These are phyloP conservation scores for Cytospora leucostoma DNA, from an alignment of 2,329 filamentous ascomycete genomes.

Conservation along the genomic window DNA sequence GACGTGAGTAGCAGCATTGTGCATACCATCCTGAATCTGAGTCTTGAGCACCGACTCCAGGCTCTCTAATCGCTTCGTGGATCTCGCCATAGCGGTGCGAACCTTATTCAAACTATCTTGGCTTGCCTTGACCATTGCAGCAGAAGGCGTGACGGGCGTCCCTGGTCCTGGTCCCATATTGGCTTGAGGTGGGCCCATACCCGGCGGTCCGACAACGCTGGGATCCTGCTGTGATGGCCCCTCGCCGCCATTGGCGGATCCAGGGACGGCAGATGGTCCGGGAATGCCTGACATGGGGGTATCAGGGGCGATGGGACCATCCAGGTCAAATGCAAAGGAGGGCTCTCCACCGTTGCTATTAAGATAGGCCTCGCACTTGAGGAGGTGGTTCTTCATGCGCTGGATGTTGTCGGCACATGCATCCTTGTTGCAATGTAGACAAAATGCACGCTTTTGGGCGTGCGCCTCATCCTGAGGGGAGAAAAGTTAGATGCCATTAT, in stretches of 20 bases:
- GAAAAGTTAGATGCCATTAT: neutral
- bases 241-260: constrained; percentile 4
- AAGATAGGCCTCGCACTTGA: constrained; percentile 22
- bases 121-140: constrained; percentile 19
- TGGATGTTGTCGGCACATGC: constrained; percentile 28
- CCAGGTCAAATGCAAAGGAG: constrained; percentile 21
- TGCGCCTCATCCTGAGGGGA: constrained; percentile 23
- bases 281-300: constrained; percentile 13
- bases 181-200: constrained; percentile 9
- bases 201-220: constrained; percentile 7
- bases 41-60: constrained; percentile 26
- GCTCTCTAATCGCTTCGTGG: constrained; percentile 24
- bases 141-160: constrained; percentile 1
- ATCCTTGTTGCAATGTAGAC: constrained; percentile 26
- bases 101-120: constrained; percentile 26
- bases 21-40: constrained; percentile 27
- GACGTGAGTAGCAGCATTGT: constrained; percentile 25
- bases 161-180: neutral
- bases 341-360: constrained; percentile 22
- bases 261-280: constrained; percentile 4
- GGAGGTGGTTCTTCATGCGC: constrained; percentile 28
- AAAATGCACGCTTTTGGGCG: constrained; percentile 26
- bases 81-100: constrained; percentile 23
- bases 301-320: constrained; percentile 21
- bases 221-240: constrained; percentile 8